Base-by-base conservation (phyloP, 1,284 basidiomycete species). In the Rhodofomes roseus region DNA sequence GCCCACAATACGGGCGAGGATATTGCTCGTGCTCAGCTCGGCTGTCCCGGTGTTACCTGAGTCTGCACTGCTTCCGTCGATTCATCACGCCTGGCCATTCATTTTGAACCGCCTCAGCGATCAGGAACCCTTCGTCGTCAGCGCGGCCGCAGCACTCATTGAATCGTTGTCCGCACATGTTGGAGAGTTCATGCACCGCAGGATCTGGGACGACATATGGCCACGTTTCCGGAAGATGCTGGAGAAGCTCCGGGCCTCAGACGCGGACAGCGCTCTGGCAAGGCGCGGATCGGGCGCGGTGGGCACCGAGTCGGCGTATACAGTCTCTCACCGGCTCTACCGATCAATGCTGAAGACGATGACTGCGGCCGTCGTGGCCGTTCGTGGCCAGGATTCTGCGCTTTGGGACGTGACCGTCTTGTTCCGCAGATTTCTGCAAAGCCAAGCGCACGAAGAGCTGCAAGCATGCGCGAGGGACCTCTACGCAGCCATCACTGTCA, bases 131-230 rank as follows among this genome's bases (percentile, higher is more conserved):
- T 94, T 86, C 67, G 93, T 97, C 36, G 84, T 93, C 55, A 82
- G 82, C 60, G 88, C 89, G 41, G 87, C 92, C 0, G 86, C 88
- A 1, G 76, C 73, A 2, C 77, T 96, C 36, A 75, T 96, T 18
- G 89, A 91, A 61, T 74, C 82, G 0, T 77, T 98, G 27, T 81
- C 85, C 0, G 74, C 68, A 37, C 78, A 90, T 64, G 84, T 87
- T 22, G 94, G 94, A 16, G 83, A 84, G 55, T 96, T 93, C 74
- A 93, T 97, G 90, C 83, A 82, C 51, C 78, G 85, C 31, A 79
- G 90, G 54, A 82, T 97, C 20, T 89, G 93, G 82, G 92, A 96
- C 63, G 92, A 96, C 64, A 82, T 93, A 18, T 96, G 95, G 94
- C 95, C 95, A 1, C 83, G 81, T 29, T 91, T 96, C 68, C 77